A percentile compares a stretch with the other conserved stretches of the same genome.
phyloP scores from a whole-genome alignment of 306 rosid genomes.

The Dryas alaskensis region DNA sequence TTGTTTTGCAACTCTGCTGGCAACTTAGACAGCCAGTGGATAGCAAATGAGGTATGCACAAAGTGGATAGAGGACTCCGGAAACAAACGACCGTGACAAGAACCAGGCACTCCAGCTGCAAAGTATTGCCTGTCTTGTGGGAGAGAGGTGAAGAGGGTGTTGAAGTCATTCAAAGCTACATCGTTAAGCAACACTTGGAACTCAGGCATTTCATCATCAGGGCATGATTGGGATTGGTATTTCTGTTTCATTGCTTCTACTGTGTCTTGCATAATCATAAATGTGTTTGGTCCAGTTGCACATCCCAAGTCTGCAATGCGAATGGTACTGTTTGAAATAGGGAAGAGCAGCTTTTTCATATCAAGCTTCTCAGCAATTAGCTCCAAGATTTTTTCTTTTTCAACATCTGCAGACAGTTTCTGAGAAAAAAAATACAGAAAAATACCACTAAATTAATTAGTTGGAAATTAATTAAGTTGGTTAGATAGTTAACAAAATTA shows the following conservation, averaged over 20 bases:
- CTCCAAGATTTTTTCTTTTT: conserved; percentile 27
- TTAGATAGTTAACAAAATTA: too few relatives aligned
- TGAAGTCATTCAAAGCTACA: conserved; percentile 39
- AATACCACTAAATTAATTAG: too few relatives aligned
- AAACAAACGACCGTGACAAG: conserved; percentile 35
- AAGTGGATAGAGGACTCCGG: conserved; percentile 44
- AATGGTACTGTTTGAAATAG: conserved; percentile 12
- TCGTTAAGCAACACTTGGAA: conserved; percentile 49
- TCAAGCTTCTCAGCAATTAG: conserved; percentile 36
- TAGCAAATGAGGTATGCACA: conserved; percentile 18
- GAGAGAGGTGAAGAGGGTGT: conserved; percentile 37
- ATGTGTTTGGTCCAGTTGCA: conserved; percentile 48
- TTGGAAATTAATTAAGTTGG: too few relatives aligned
- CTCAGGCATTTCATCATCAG: conserved; percentile 6
- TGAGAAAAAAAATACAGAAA: not conserved
- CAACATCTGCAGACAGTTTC: conserved; percentile 31
- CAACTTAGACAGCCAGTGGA: conserved; percentile 41
- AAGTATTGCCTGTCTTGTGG: conserved; percentile 32
- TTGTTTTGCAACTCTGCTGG: conserved; percentile 30
- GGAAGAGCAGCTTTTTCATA: conserved; percentile 16
- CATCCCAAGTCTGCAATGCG: conserved; percentile 53
- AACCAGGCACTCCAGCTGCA: conserved; percentile 43
- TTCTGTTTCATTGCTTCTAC: conserved; percentile 36
- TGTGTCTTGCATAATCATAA: conserved; percentile 15
- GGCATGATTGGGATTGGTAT: conserved; percentile 22